phyloP scores from a whole-genome alignment of 192 early-diverging fungal species.

The Linnemannia exigua region DNA sequence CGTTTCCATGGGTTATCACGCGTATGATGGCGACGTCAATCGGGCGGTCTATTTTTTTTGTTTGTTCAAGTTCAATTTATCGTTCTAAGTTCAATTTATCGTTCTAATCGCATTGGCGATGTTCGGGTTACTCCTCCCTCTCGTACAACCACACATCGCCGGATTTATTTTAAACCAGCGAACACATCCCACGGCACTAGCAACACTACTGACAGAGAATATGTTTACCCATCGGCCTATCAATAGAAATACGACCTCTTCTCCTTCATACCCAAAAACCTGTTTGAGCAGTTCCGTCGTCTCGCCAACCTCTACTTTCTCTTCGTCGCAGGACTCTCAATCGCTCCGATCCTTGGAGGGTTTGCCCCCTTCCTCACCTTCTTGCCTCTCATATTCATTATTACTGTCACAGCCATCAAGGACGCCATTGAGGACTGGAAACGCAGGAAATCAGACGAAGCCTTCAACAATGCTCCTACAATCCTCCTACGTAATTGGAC shows the following conservation, averaged over 20 bases:
- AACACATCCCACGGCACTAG: not conserved
- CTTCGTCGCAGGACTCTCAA: constrained; percentile 89
- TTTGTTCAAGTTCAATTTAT: not conserved
- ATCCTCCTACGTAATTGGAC: constrained; percentile 70
- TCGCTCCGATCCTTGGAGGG: constrained; percentile 65
- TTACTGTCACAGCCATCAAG: constrained; percentile 85
- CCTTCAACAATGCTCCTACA: constrained; percentile 80
- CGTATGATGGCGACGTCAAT: not conserved
- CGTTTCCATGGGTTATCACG: not conserved
- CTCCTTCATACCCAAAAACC: constrained; percentile 94
- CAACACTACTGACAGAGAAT: not conserved
- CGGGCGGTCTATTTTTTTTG: not conserved
- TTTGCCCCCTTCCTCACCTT: constrained; percentile 85
- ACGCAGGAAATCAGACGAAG: constrained; percentile 85
- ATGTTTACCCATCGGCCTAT: not conserved
- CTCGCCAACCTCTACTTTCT: constrained; percentile 98
- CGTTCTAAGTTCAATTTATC: not conserved
- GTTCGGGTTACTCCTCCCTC: not conserved
- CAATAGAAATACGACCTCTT: constrained; percentile 87
- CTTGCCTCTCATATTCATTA: constrained; percentile 85
- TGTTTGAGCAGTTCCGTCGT: constrained; percentile 97
- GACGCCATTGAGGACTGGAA: constrained; percentile 95
- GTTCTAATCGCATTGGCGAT: not conserved
- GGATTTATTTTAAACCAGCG: not conserved
- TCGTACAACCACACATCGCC: not conserved